Percentiles rank a stretch among this genome's conserved stretches.
These are phyloP conservation scores for Carex scoparia DNA, from an alignment of 176 grass and related monocot species.

Conservation along the genomic window DNA sequence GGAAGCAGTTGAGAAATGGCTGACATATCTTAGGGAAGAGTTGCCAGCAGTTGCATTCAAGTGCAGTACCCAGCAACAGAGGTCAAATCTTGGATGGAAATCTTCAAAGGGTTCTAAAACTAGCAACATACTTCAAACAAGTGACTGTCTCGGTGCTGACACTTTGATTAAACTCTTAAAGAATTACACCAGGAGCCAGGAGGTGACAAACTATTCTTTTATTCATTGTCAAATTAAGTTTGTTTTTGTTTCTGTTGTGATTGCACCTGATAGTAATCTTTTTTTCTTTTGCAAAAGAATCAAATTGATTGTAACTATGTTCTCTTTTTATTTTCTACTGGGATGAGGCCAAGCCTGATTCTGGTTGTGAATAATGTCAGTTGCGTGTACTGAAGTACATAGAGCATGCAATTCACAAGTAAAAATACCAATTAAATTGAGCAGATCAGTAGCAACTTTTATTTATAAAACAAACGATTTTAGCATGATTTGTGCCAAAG, in stretches of 20 bases:
- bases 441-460: neutral
- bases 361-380: neutral
- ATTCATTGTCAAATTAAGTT: neutral
- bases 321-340: slow-evolving; percentile 4
- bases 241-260: neutral
- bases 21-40: slow-evolving; percentile 79
- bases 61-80: slow-evolving; percentile 95
- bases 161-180: slow-evolving; percentile 89
- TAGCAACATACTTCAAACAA: slow-evolving; percentile 71
- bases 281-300: neutral
- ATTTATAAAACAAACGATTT: too few species aligned
- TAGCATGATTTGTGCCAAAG: neutral
- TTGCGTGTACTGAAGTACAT: neutral
- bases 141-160: slow-evolving; percentile 90
- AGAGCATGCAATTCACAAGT: neutral
- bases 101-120: slow-evolving; percentile 68
- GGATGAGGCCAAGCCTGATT: neutral
- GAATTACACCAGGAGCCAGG: slow-evolving; percentile 94
- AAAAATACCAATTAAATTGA: neutral
- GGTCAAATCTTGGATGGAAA: slow-evolving; percentile 90
- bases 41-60: slow-evolving; percentile 87
- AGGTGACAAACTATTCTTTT: slow-evolving; percentile 37
- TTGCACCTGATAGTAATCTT: neutral
- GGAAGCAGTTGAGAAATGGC: slow-evolving; percentile 79
- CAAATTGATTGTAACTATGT: neutral